Base-by-base conservation (phyloP, 2,329 filamentous ascomycete species). In the Colletotrichum sp. region DNA sequence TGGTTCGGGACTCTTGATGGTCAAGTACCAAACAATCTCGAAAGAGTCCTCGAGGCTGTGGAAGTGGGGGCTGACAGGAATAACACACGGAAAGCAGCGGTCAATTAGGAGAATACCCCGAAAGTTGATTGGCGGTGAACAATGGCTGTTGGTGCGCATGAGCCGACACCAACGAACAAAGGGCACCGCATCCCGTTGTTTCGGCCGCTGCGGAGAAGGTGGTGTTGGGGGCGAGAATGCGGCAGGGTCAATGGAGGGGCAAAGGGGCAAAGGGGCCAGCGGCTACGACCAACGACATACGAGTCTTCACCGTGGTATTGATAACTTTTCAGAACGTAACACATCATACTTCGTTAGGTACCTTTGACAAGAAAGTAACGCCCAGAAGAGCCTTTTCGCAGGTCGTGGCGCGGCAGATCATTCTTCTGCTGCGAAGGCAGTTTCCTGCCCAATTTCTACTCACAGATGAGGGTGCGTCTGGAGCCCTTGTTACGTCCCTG, bases 271-370 rank as follows among this genome's bases (percentile, higher is more conserved):
- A 4, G 5, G 18, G 39, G n/a, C n/a, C 43, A 48, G 43, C 43
- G 43, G 43, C n/a, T 48, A 48, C 43, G 7, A 48, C n/a, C 43
- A 48, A 48, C n/a, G 43, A 4, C n/a, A 22, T 22, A 22, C 10
- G 0, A 13, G 3, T 4, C 6, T 22, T 48, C 3, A 18, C 43
- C 3, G 43, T n/a, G 43, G 22, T n/a, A 3, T 1, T 13, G 7
- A 22, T 22, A 13, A 43, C 2, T 7, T 12, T 22, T 48, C 3
- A 2, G 13, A 48, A 48, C n/a, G 43, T 22, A 22, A 22, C 22
- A 22, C 22, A 22, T 22, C 22, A 22, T 22, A 22, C 22, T 22
- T 22, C 22, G 22, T 3, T 22, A 22, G 22, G 22, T 22, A 22
- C 22, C 22, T 22, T 22, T 22, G 22, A 22, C 22, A 22, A 22